These are phyloP conservation scores for Dicorynia guianensis DNA, from an alignment of 306 rosid species.

Conservation along the genomic window DNA sequence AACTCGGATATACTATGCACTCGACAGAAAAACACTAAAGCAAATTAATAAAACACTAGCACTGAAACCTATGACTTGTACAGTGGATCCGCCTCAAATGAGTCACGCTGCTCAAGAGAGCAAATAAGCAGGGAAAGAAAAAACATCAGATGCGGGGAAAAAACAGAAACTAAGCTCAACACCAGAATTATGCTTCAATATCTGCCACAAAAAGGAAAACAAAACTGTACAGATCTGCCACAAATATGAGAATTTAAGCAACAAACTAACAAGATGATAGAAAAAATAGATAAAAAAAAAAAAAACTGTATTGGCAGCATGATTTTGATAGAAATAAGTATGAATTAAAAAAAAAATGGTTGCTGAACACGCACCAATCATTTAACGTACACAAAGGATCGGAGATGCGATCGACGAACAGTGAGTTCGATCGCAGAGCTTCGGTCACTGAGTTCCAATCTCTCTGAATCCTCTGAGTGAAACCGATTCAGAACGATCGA, in stretches of 20 bases:
- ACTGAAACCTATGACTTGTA: background rate
- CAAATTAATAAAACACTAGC: background rate
- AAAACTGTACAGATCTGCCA: constrained; percentile 2
- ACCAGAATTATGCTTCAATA: background rate
- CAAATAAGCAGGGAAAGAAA: background rate
- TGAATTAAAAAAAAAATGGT: background rate
- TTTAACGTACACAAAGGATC: constrained; percentile 21
- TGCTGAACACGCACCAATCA: constrained; percentile 23
- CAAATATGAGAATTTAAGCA: background rate
- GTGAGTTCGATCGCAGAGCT: constrained; percentile 33
- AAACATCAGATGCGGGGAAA: background rate
- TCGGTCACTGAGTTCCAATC: background rate
- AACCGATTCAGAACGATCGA: constrained; percentile 4
- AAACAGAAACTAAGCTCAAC: background rate
- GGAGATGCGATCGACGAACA: constrained; percentile 4
- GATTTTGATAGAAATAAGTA: background rate
- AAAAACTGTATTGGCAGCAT: background rate
- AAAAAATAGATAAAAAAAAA: background rate
- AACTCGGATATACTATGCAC: background rate
- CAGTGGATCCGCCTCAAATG: background rate
- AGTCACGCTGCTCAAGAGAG: constrained; percentile 21
- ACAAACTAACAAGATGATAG: background rate
- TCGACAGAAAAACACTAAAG: background rate
- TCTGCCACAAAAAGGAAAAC: background rate
- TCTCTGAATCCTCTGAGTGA: background rate